A percentile compares a stretch with the other conserved stretches of the same genome.
Evolutionary conservation across 345 rosid species (phyloP).

Genomic region (Microcos paniculata): DNA sequence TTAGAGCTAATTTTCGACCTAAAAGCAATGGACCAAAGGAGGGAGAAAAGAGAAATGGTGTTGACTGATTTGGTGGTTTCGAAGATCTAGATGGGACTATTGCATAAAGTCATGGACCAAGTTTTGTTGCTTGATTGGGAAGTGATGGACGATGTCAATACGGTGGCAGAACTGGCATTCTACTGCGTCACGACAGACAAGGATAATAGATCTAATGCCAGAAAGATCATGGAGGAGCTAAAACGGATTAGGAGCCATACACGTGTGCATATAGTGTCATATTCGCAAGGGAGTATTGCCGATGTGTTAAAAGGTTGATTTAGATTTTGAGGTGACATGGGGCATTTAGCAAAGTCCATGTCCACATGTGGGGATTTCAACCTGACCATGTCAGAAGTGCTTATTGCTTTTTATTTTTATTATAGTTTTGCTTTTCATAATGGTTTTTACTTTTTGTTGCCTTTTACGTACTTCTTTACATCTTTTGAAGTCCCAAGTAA

Average conservation of each 20-base stretch:
- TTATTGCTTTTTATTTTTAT: neutral
- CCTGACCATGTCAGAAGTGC: neutral
- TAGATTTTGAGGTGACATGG: constrained; percentile 26
- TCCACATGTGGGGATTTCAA: constrained; percentile 24
- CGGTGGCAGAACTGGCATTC: constrained; percentile 90
- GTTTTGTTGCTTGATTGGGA: constrained; percentile 37
- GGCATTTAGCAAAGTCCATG: too few species aligned
- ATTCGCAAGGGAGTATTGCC: constrained; percentile 17
- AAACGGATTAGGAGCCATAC: constrained; percentile 49
- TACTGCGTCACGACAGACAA: constrained; percentile 87
- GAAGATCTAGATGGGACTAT: constrained; percentile 73
- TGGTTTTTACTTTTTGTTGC: neutral
- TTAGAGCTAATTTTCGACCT: constrained; percentile 78
- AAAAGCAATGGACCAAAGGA: constrained; percentile 79
- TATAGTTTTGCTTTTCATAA: neutral
- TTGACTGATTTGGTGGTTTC: constrained; percentile 80
- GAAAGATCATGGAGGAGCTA: constrained; percentile 75
- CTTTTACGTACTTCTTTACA: too few species aligned
- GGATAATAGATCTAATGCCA: constrained; percentile 84
- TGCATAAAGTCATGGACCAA: constrained; percentile 71
- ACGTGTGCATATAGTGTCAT: constrained; percentile 30
- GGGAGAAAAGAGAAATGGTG: constrained; percentile 80
- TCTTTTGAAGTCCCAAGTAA: neutral
- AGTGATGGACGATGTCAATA: constrained; percentile 46
- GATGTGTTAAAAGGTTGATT: constrained; percentile 30